Evolutionary conservation across 495 filamentous ascomycete genomes (phyloP), one percentile per base, ranked within the genome.

Genomic region (Aspergillus mulundensis): DNA sequence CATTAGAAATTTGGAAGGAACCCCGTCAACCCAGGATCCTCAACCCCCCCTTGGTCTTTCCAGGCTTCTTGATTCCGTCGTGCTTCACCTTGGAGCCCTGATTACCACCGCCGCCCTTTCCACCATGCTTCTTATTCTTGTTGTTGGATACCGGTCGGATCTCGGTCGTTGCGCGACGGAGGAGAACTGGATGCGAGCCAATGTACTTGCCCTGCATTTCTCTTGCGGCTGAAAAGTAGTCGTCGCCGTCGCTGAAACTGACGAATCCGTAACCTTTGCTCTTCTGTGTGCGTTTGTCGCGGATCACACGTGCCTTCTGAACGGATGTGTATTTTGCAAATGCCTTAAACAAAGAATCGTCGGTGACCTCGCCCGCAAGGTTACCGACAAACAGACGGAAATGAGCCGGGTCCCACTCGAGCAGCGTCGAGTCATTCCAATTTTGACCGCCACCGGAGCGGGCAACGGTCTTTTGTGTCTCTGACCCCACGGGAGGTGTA

Each of bases 201-300:
- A 98, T 97, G 68, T 98, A 98, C 76, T 98, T 97, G 44, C 92
- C 91, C 68, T 97, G 86, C 95, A 98, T 98, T 72, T 97, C 95
- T 73, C 91, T 87, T 59, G 89, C 93, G 0, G 94, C 92, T 52
- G 85, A 80, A 77, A 97, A 97, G 71, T 92, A 97, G 64, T 97
- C 91, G 63, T 98, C 94, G 5, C 91, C 88, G 66, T 96, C 88
- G 58, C 85, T 88, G 73, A 98, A 98, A 68, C 89, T 93, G 53
- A 97, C 90, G 62, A 98, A 98, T 1, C 94, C 95, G 69, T 88
- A 98, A 0, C 94, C 93, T 67, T 93, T 94, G 62, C 87, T 91
- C 77, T 98, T 97, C 50, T 87, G 92, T 3, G 93, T 95, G 18
- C 89, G 83, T 74, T 97, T 97, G 74, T 98, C 95, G 32, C 94